Percentiles rank a stretch among this genome's conserved stretches.
These are phyloP conservation scores for Penicillium pancosmium DNA, from an alignment of 495 filamentous ascomycete species.

Conservation along the genomic window DNA sequence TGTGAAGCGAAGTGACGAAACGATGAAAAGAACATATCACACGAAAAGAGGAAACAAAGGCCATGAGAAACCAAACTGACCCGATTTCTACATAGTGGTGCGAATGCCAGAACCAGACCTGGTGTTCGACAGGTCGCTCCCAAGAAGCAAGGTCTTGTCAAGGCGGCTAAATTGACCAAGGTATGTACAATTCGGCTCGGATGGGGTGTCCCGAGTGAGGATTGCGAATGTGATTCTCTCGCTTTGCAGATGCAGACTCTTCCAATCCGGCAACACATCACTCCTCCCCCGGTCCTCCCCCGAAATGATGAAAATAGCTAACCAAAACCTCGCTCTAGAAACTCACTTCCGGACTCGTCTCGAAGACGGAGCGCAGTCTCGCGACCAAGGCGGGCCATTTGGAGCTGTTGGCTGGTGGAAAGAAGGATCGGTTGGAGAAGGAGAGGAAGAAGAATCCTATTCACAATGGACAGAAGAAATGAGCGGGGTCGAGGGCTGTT, in stretches of 20 bases:
- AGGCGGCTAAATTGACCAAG: slow-evolving; percentile 64
- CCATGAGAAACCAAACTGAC: not conserved
- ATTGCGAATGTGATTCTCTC: not conserved
- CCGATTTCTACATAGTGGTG: slow-evolving; percentile 14
- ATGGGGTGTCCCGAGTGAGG: not conserved
- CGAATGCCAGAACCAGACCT: slow-evolving; percentile 47
- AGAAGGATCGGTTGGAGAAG: slow-evolving; percentile 53
- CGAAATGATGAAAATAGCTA: not conserved
- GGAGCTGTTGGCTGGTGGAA: slow-evolving; percentile 67
- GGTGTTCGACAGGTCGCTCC: slow-evolving; percentile 67
- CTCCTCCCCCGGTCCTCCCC: no score
- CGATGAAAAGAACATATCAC: not conserved
- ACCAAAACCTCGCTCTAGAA: slow-evolving; percentile 47
- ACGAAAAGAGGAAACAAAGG: not conserved
- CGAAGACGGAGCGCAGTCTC: slow-evolving; percentile 66
- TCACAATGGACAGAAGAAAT: slow-evolving; percentile 3
- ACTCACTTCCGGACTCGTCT: slow-evolving; percentile 63
- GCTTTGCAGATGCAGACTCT: not conserved
- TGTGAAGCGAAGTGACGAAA: no score
- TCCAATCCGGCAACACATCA: not conserved
- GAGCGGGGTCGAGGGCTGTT: not conserved
- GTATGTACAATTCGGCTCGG: slow-evolving; percentile 32
- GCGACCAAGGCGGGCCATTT: slow-evolving; percentile 73
- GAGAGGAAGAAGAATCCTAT: slow-evolving; percentile 22
- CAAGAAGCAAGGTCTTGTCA: slow-evolving; percentile 63